phyloP scores from a whole-genome alignment of 1,284 basidiomycete species.

The Cryptococcus wingfieldii region DNA sequence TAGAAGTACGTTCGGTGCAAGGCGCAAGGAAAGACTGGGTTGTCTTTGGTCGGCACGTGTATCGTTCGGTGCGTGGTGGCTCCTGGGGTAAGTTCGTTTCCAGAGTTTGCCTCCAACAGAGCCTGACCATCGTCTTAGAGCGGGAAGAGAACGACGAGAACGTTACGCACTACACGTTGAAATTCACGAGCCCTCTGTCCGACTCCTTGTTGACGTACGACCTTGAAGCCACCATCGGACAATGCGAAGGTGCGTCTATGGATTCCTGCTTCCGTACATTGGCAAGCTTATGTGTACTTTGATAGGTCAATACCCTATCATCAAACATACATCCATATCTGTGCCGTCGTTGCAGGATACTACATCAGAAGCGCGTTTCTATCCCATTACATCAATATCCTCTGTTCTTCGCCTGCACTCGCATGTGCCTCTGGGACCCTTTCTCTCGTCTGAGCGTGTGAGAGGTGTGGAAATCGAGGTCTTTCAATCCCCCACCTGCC shows the following conservation, averaged over 20 bases:
- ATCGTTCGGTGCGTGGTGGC: too few species aligned
- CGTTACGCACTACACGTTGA: background rate
- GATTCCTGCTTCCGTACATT: background rate
- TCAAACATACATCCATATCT: constrained; percentile 50
- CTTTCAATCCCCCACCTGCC: constrained; percentile 46
- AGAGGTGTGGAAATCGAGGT: constrained; percentile 26
- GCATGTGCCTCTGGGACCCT: constrained; percentile 63
- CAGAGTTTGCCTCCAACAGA: too few species aligned
- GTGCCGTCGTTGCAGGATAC: constrained; percentile 59
- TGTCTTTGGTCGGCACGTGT: too few species aligned
- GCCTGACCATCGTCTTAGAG: background rate
- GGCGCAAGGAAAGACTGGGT: too few species aligned
- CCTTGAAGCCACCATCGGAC: background rate
- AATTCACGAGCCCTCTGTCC: constrained; percentile 1
- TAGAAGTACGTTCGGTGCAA: too few species aligned
- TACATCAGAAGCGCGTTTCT: constrained; percentile 68
- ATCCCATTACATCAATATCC: constrained; percentile 50
- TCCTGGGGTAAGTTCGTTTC: constrained; percentile 7
- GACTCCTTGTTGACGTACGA: constrained; percentile 13
- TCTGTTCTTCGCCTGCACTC: constrained; percentile 60
- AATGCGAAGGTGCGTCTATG: constrained; percentile 15
- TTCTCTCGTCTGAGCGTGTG: constrained; percentile 45
- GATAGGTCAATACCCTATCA: constrained; percentile 17
- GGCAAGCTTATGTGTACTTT: background rate
- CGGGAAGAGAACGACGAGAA: background rate